phyloP scores from a whole-genome alignment of 2,329 filamentous ascomycete genomes.

The Pseudogymnoascus sp. region DNA sequence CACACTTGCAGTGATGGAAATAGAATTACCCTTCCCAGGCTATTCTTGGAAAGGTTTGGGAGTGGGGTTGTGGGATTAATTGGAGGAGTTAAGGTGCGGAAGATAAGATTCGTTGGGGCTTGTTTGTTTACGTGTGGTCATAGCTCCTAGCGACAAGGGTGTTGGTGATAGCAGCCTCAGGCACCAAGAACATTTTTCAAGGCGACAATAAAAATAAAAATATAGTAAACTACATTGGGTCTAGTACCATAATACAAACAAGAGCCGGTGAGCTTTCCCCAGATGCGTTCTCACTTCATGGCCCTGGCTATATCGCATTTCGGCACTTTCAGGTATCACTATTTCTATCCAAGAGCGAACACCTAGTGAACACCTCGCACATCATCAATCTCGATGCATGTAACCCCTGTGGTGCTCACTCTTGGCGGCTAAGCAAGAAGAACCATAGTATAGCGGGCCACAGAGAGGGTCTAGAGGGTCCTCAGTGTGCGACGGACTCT shows the following conservation, averaged over 20 bases:
- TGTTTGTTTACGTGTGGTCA: slow-evolving; percentile 13
- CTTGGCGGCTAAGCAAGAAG: neutral
- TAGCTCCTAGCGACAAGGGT: slow-evolving; percentile 11
- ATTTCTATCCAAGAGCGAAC: neutral
- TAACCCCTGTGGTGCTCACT: neutral
- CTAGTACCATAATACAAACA: neutral
- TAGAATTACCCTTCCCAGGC: neutral
- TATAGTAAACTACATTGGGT: neutral
- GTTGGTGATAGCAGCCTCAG: slow-evolving; percentile 1
- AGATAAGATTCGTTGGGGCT: slow-evolving; percentile 7
- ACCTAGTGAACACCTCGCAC: neutral
- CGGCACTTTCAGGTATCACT: neutral
- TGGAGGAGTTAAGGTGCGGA: neutral
- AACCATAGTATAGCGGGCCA: neutral
- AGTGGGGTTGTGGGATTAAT: slow-evolving; percentile 24
- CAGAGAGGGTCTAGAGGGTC: neutral
- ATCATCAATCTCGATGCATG: neutral
- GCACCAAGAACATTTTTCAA: neutral
- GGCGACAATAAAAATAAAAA: neutral
- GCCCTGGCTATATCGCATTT: neutral
- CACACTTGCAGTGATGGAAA: neutral
- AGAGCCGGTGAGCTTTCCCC: neutral
- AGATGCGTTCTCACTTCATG: neutral
- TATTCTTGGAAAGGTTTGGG: slow-evolving; percentile 1
- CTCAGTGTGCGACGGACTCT: neutral